Conservation (phyloP, 805 yeast genomes). For the Saturnispora quitensis region DNA sequence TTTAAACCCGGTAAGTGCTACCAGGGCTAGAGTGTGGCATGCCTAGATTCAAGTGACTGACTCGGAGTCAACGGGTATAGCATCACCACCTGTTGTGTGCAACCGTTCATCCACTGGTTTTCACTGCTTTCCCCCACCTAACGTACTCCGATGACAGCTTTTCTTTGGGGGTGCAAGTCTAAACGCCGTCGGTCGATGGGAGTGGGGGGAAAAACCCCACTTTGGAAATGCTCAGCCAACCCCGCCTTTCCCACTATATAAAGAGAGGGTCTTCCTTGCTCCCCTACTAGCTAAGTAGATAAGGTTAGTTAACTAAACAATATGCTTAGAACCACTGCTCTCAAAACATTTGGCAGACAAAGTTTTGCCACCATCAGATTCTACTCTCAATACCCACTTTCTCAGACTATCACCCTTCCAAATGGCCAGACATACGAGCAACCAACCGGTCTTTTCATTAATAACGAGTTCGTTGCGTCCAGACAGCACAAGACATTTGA, state of each 20-base stretch:
- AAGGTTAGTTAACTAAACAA: neutral
- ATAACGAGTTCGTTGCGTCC: slow-evolving; percentile 53
- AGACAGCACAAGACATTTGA: slow-evolving; percentile 49
- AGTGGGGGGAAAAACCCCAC: slow-evolving; percentile 6
- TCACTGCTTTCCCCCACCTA: neutral
- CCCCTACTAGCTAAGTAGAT: neutral
- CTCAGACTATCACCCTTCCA: slow-evolving; percentile 27
- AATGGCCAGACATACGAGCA: slow-evolving; percentile 28
- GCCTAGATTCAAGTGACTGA: too few species aligned
- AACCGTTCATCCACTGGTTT: neutral
- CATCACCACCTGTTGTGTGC: too few species aligned
- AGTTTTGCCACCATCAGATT: slow-evolving; percentile 7
- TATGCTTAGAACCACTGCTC: slow-evolving; percentile 6
- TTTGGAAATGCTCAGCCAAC: slow-evolving; percentile 1
- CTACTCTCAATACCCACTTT: slow-evolving; percentile 17
- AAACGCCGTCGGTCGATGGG: slow-evolving; percentile 2
- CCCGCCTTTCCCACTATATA: slow-evolving; percentile 1
- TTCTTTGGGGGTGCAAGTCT: neutral
- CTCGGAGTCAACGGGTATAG: too few species aligned
- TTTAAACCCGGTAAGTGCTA: neutral
- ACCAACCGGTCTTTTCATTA: slow-evolving; percentile 53
- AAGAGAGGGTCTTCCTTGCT: neutral
- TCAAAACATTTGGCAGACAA: slow-evolving; percentile 1
- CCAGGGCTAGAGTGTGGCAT: neutral
- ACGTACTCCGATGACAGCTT: neutral